Evolutionary conservation across 495 filamentous ascomycete genomes (phyloP).

Genomic region (Xylaria acuta): DNA sequence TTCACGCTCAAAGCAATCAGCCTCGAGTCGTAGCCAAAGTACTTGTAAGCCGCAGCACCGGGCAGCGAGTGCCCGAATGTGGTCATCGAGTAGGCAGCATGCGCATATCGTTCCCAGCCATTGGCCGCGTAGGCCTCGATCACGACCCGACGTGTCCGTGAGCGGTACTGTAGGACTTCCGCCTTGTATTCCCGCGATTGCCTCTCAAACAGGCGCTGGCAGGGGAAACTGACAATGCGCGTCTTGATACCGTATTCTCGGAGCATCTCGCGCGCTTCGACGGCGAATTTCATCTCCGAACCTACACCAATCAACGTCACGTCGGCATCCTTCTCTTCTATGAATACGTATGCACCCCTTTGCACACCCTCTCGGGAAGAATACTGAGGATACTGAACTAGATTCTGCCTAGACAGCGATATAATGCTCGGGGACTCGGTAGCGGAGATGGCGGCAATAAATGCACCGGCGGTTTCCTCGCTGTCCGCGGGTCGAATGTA

Average conservation of each 20-base stretch:
- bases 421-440: conserved; percentile 48
- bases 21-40: conserved; percentile 59
- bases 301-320: conserved; percentile 46
- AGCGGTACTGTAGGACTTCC: conserved; percentile 42
- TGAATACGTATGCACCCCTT: conserved; percentile 45
- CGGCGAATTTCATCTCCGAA: conserved; percentile 41
- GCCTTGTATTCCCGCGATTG: conserved; percentile 59
- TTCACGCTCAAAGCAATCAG: conserved; percentile 52
- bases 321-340: conserved; percentile 36
- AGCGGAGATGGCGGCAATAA: conserved; percentile 54
- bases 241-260: conserved; percentile 41
- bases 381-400: conserved; percentile 29
- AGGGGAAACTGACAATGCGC: conserved; percentile 63
- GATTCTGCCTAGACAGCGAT: conserved; percentile 38
- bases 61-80: conserved; percentile 58
- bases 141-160: conserved; percentile 52
- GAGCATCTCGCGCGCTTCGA: conserved; percentile 35
- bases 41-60: conserved; percentile 58
- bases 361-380: conserved; percentile 34
- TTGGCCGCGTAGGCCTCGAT: conserved; percentile 63
- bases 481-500: conserved; percentile 64
- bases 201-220: conserved; percentile 58
- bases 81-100: conserved; percentile 57
- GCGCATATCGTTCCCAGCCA: conserved; percentile 66
- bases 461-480: conserved; percentile 64